Evolutionary conservation across 441 rosid genomes (phyloP), one percentile per base, ranked within the genome.

Genomic region (Gossypium gossypioides): DNA sequence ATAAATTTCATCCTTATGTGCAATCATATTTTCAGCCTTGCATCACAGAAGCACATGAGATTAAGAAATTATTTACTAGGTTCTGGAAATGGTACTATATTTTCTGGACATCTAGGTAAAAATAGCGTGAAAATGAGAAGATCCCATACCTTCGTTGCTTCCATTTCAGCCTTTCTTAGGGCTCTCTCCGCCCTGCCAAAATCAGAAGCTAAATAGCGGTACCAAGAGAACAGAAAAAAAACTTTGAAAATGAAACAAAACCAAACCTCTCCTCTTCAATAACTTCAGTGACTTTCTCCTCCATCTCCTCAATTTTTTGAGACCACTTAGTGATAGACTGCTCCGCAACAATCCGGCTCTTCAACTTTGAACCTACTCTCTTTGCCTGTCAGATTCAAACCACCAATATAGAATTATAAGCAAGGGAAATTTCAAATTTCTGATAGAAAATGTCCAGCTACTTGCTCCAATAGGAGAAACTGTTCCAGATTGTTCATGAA

Each of bases 111-210:
- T 68, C 48, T 51, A 51, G 40, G 15, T 1, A 48, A 6, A 72
- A 57, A 34, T 8, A 65, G 22, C 44, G 34, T 19, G 61, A 48
- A 66, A 2, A 6, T 22, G 42, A 67, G 62, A 34, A 55, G 63
- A 74, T 60, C 12, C 13, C 72, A n/a, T 85, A 91, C 98, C 97
- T 96, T 96, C 60, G 91, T 89, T 55, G 81, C 96, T 81, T 90
- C 92, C 98, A 93, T 96, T 82, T 93, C 98, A 84, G 96, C 99
- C 85, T 90, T 93, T 80, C 98, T 85, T 69, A 93, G 76, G 74
- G 88, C 91, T 81, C 84, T 80, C 84, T 96, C 98, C 76, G 91
- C 94, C 89, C 96, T 96, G 89, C 78, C 83, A 70, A 68, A 61
- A 72, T 40, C 63, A 73, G 67, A 51, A 78, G 62, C 25, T 21